These are phyloP conservation scores for Diaporthe longicolla DNA, from an alignment of 2,329 filamentous ascomycete species.

Conservation along the genomic window DNA sequence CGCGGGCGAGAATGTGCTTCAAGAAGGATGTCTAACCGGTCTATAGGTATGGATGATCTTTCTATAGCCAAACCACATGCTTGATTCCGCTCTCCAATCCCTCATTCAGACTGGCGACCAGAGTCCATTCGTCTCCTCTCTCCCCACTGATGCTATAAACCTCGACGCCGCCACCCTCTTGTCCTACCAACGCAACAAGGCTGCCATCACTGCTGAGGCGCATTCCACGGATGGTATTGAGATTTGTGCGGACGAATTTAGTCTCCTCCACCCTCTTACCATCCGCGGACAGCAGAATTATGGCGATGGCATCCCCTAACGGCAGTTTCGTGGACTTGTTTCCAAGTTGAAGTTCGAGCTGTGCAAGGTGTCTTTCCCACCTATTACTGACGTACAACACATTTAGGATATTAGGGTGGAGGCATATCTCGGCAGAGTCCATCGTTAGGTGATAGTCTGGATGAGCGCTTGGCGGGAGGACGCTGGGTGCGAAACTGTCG, in stretches of 20 bases:
- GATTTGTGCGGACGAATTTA: not conserved
- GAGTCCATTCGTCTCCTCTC: not conserved
- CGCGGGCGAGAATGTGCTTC: not conserved
- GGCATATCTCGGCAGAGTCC: slow-evolving; percentile 22
- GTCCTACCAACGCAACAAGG: not conserved
- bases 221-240: slow-evolving; percentile 1
- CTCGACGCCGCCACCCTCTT: not conserved
- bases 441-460: not conserved
- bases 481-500: not conserved
- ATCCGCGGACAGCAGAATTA: slow-evolving; percentile 4
- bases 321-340: not conserved
- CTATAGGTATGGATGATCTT: not conserved
- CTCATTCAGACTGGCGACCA: not conserved
- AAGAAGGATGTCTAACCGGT: not conserved
- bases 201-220: not conserved
- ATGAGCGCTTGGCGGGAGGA: not conserved
- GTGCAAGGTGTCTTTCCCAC: slow-evolving; percentile 14
- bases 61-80: slow-evolving; percentile 10
- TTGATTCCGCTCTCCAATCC: slow-evolving; percentile 9
- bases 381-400: slow-evolving; percentile 11
- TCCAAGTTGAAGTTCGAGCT: not conserved
- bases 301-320: slow-evolving; percentile 9
- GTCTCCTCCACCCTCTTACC: not conserved
- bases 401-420: not conserved
- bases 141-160: not conserved